phyloP scores from a whole-genome alignment of 768 basidiomycete genomes.

The Kwoniella sp. region DNA sequence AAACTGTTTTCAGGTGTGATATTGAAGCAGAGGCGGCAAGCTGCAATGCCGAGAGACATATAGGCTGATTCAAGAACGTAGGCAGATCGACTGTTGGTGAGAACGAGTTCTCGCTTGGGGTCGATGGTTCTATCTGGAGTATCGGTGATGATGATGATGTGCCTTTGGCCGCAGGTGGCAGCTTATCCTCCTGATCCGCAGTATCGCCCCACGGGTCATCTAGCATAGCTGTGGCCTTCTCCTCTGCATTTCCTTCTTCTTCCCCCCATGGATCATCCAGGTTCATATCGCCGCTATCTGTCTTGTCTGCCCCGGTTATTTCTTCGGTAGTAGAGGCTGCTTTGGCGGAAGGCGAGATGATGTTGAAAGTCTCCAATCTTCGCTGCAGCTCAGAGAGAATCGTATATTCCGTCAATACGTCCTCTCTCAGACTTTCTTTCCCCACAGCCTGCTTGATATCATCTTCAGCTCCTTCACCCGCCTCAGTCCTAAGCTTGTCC shows the following conservation, averaged over 20 bases:
- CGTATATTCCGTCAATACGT: neutral
- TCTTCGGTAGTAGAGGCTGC: neutral
- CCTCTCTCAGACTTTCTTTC: neutral
- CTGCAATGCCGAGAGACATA: conserved; percentile 65
- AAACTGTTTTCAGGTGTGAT: conserved; percentile 63
- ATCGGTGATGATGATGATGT: neutral
- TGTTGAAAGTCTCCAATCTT: conserved; percentile 27
- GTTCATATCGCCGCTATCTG: conserved; percentile 22
- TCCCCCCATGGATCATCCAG: conserved; percentile 48
- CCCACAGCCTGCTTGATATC: conserved; percentile 3
- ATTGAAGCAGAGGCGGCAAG: conserved; percentile 69
- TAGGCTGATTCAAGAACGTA: conserved; percentile 65
- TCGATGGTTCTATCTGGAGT: neutral
- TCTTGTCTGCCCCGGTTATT: neutral
- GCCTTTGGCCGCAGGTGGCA: neutral
- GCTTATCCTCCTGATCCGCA: neutral
- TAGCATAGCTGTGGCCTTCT: conserved; percentile 4
- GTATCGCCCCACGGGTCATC: conserved; percentile 34
- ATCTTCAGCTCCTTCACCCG: neutral
- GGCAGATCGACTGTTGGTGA: conserved; percentile 58
- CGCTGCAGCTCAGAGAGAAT: conserved; percentile 57
- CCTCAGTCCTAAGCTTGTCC: conserved; percentile 8
- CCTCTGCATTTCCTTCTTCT: neutral
- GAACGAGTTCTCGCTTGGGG: neutral
- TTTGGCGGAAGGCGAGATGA: neutral